Conservation (phyloP, 495 filamentous ascomycete species). For the Xylaria bambusicola region DNA sequence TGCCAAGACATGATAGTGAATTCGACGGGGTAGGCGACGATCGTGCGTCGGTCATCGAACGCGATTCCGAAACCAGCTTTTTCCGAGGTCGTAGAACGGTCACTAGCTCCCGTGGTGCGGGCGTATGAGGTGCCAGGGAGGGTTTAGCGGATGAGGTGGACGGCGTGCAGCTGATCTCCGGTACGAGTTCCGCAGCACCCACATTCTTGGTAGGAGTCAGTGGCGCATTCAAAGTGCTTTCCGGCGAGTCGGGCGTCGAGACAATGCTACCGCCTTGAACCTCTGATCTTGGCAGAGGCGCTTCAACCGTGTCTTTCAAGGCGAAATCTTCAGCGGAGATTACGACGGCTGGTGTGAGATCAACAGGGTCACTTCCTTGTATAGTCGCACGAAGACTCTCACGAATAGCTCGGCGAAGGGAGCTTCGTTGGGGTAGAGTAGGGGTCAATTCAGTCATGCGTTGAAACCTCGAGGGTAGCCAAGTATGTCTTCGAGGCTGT, state of each 20-base stretch:
- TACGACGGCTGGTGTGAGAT: not conserved
- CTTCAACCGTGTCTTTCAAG: not conserved
- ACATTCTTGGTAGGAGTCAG: not conserved
- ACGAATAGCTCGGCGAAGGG: constrained; percentile 2
- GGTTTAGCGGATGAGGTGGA: not conserved
- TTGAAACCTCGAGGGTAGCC: too few relatives aligned
- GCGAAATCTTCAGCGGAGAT: not conserved
- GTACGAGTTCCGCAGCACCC: not conserved
- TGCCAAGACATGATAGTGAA: too few relatives aligned
- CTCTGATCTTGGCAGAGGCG: not conserved
- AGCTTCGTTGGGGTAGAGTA: not conserved
- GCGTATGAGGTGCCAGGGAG: not conserved
- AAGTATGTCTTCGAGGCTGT: too few relatives aligned
- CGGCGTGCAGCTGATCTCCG: not conserved
- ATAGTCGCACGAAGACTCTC: not conserved
- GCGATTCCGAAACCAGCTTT: too few relatives aligned
- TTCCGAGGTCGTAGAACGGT: not conserved
- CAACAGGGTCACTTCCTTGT: not conserved
- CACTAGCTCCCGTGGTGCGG: not conserved
- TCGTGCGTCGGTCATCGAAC: not conserved
- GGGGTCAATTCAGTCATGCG: too few relatives aligned
- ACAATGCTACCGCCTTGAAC: not conserved
- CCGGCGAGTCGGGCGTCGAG: not conserved
- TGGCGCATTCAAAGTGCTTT: not conserved
- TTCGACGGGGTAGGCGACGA: too few relatives aligned